Percentiles rank a stretch among this genome's conserved stretches.
Conservation (phyloP, 139 green algal species). For the Desmodesmus armatus region DNA sequence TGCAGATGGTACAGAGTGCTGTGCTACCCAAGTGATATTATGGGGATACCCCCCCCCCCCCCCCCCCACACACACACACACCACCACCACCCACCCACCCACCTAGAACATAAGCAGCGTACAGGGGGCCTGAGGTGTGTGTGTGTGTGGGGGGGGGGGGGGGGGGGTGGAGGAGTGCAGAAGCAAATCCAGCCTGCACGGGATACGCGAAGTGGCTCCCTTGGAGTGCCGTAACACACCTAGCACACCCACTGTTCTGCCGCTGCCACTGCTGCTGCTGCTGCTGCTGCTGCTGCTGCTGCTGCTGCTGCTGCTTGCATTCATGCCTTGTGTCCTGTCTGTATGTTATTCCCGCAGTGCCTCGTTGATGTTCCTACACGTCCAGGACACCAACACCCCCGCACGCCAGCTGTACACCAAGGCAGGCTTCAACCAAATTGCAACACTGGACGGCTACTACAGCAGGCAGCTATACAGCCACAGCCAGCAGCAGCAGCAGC, state of each 20-base stretch:
- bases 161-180: too few species aligned
- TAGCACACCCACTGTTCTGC: neutral
- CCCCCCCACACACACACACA: too few species aligned
- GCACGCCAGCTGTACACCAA: conserved; percentile 26
- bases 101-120: too few species aligned
- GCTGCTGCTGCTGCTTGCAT: neutral
- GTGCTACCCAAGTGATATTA: too few species aligned
- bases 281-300: neutral
- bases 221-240: neutral
- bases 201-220: neutral
- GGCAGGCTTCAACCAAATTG: conserved; percentile 6
- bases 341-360: too few species aligned
- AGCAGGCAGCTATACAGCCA: neutral
- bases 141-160: too few species aligned
- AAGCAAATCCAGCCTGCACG: too few species aligned
- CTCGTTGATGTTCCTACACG: conserved; percentile 39
- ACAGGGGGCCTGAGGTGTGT: too few species aligned
- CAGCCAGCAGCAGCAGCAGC: conserved; percentile 22
- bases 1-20: too few species aligned
- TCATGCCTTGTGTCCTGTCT: too few species aligned
- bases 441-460: conserved; percentile 27
- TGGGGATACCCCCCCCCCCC: too few species aligned
- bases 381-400: conserved; percentile 30
- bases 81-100: too few species aligned
- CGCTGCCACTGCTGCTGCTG: neutral